Conservation (phyloP, 352 stramenopile genomes). For the Pythium chondricola region DNA sequence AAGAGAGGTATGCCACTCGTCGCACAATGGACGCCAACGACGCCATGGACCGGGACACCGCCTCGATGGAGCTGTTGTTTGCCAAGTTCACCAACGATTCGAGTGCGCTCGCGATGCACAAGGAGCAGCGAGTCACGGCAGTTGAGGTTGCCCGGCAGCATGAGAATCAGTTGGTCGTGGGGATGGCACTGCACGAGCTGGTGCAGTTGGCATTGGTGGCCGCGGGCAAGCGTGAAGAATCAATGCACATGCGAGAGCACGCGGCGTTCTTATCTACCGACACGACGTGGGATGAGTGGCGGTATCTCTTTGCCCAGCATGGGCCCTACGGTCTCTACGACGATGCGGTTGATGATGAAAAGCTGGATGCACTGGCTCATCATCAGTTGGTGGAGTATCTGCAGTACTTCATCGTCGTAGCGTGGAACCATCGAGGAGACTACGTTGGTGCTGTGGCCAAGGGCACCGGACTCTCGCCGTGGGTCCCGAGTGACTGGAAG, state of each 20-base stretch:
- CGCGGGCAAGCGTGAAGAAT: conserved; percentile 43
- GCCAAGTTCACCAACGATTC: conserved; percentile 60
- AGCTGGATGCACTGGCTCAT: not conserved
- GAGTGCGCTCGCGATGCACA: conserved; percentile 35
- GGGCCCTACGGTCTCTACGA: not conserved
- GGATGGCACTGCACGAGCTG: conserved; percentile 34
- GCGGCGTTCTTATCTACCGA: conserved; percentile 30
- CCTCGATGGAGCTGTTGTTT: conserved; percentile 43
- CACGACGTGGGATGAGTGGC: conserved; percentile 51
- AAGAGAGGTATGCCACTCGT: conserved; percentile 44
- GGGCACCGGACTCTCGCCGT: conserved; percentile 17
- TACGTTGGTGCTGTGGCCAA: conserved; percentile 19
- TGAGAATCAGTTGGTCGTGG: conserved; percentile 36
- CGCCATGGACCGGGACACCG: conserved; percentile 47
- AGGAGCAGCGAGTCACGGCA: conserved; percentile 25
- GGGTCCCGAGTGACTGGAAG: conserved; percentile 28
- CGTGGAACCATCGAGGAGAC: conserved; percentile 11
- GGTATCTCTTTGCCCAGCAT: conserved; percentile 31
- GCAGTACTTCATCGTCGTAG: conserved; percentile 19
- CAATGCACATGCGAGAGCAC: conserved; percentile 26
- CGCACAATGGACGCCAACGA: conserved; percentile 33
- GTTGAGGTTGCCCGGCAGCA: conserved; percentile 29
- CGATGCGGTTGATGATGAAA: not conserved
- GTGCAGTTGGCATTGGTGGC: conserved; percentile 52
- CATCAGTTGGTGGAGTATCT: conserved; percentile 47